These are phyloP conservation scores for Fusarium nanum DNA, from an alignment of 2,329 filamentous ascomycete genomes.

Conservation along the genomic window DNA sequence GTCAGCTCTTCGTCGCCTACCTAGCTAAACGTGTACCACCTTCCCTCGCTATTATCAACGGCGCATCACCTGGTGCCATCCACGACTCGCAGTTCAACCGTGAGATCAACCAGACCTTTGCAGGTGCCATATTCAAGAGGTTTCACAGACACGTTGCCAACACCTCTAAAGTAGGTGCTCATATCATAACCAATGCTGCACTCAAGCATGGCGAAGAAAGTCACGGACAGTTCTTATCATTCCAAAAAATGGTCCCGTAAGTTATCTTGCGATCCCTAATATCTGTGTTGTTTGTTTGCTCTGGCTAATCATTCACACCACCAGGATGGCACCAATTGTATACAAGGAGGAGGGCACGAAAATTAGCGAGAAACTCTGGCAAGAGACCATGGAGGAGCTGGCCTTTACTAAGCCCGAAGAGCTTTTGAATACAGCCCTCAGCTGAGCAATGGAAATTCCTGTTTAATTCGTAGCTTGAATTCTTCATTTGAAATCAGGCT, in stretches of 20 bases:
- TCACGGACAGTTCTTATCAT: background rate
- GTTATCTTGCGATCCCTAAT: background rate
- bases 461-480: background rate
- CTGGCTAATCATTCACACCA: background rate
- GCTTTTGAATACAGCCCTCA: background rate
- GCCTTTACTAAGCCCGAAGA: background rate
- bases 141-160: background rate
- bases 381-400: background rate
- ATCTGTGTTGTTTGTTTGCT: too few species aligned
- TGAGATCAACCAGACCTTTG: slow-evolving; percentile 9
- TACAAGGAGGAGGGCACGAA: background rate
- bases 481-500: rapidly evolving
- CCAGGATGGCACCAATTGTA: background rate
- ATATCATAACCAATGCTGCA: slow-evolving; percentile 25
- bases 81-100: background rate
- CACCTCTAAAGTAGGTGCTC: background rate
- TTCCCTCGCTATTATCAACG: background rate
- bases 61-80: slow-evolving; percentile 12
- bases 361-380: background rate
- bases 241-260: background rate
- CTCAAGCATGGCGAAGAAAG: slow-evolving; percentile 13
- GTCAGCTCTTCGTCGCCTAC: slow-evolving; percentile 33
- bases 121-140: slow-evolving; percentile 10
- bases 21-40: slow-evolving; percentile 14
- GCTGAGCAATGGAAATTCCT: rapidly evolving